Evolutionary conservation across 2,329 filamentous ascomycete species (phyloP).

Genomic region (Chaetoscypha palmicola): DNA sequence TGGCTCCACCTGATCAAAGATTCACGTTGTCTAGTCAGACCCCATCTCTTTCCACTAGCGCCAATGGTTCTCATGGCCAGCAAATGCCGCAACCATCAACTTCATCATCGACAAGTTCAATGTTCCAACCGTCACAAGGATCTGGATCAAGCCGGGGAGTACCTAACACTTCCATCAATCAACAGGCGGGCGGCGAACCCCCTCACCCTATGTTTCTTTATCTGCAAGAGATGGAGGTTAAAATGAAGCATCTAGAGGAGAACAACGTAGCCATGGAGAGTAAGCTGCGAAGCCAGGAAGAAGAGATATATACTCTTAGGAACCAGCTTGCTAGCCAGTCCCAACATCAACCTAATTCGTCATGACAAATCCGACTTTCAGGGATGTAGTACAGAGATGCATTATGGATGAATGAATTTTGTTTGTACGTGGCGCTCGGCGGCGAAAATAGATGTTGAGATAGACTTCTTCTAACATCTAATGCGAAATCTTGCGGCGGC

Average conservation of each 20-base stretch:
- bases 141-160: slow-evolving; percentile 32
- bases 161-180: slow-evolving; percentile 30
- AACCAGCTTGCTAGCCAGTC: slow-evolving; percentile 8
- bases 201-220: slow-evolving; percentile 65
- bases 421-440: slow-evolving; percentile 22
- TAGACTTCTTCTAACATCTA: slow-evolving; percentile 10
- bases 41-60: slow-evolving; percentile 19
- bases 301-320: slow-evolving; percentile 27
- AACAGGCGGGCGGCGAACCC: slow-evolving; percentile 52
- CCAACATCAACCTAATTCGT: slow-evolving; percentile 13
- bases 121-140: slow-evolving; percentile 41
- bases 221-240: slow-evolving; percentile 62
- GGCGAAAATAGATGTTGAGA: slow-evolving; percentile 23
- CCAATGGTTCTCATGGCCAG: slow-evolving; percentile 17
- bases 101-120: slow-evolving; percentile 23
- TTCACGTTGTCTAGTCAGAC: slow-evolving; percentile 28
- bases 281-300: slow-evolving; percentile 21
- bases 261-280: slow-evolving; percentile 37
- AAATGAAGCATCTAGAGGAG: slow-evolving; percentile 41
- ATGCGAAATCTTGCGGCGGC: no score
- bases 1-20: slow-evolving; percentile 31
- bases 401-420: slow-evolving; percentile 20
- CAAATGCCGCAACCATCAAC: slow-evolving; percentile 22
- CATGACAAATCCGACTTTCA: slow-evolving; percentile 22
- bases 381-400: slow-evolving; percentile 21